Base-by-base conservation (phyloP, 345 rosid species). In the Psidium guajava region DNA sequence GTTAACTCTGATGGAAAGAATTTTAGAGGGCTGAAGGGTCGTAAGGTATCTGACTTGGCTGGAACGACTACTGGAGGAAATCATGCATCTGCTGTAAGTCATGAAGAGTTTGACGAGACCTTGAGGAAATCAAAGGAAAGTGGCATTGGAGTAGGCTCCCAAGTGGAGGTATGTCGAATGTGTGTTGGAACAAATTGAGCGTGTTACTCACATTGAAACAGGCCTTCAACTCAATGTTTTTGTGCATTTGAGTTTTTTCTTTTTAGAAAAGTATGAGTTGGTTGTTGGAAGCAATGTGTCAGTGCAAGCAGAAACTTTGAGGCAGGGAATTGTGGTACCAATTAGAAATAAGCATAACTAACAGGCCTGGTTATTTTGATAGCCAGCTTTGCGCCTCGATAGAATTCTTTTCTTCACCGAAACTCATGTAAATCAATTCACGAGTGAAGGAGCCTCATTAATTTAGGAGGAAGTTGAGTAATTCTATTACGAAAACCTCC, bases 141-240 rank as follows among this genome's bases (percentile, higher is more conserved):
- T 42, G 83, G 81, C 87, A 91, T 97, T 87, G 91, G 86, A 91
- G 97, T 93, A 91, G 97, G 96, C 82, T 92, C 98, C 47, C 88
- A 28, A 64, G 98, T 96, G 82, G 99, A 97, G 99, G 99, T 97
- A 87, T 85, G 93, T 91, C 59, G 84, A 69, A 69, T 69, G 36
- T 58, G 52, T 82, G 40, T 83, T 69, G 85, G 47, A 47, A 36
- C 54, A 42, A 64, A 82, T 82, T 85, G 80, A 69, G 13, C 18
- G 80, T 20, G 80, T 69, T 69, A 69, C 6, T 25, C 42, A 69
- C 27, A 24, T 69, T 47, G 25, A 8, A 36, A 36, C 25, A 20
- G 80, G 13, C 25, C 80, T 36, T 20, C 80, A 18, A 69, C 80
- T 36, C 47, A 69, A 69, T 69, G 80, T 25, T 36, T 20, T 69